Evolutionary conservation across 106 monocot species (phyloP).

Genomic region (Xerophyta viscosa): DNA sequence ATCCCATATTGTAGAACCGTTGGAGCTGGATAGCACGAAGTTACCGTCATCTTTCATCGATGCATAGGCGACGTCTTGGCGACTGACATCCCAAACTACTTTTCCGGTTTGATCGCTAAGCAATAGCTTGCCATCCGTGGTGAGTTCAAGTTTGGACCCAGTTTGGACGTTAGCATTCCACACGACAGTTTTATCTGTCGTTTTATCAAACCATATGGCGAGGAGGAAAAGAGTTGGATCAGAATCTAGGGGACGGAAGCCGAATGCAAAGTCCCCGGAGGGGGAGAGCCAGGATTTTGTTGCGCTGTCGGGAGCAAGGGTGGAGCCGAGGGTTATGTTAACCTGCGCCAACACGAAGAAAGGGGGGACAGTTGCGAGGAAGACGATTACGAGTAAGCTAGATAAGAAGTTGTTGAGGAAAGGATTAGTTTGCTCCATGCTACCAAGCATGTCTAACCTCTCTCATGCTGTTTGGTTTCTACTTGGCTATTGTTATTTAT

Average conservation of each 20-base stretch:
- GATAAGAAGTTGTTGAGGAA: too few relatives aligned
- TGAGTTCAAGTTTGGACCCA: constrained; percentile 3
- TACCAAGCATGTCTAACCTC: too few relatives aligned
- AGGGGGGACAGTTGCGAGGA: too few relatives aligned
- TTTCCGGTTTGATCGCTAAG: neutral
- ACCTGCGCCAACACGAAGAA: too few relatives aligned
- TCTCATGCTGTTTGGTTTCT: too few relatives aligned
- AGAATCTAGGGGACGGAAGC: constrained; percentile 20
- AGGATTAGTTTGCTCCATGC: too few relatives aligned
- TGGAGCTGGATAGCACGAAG: constrained; percentile 11
- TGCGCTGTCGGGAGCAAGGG: constrained; percentile 9
- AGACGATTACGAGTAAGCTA: too few relatives aligned
- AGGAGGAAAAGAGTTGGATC: constrained; percentile 26
- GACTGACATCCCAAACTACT: constrained; percentile 2
- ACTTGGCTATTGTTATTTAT: too few relatives aligned
- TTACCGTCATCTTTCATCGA: constrained; percentile 32
- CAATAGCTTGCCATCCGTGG: constrained; percentile 10
- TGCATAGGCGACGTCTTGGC: neutral
- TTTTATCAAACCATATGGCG: constrained; percentile 30
- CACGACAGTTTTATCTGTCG: constrained; percentile 17
- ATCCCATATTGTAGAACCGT: neutral
- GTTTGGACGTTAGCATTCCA: constrained; percentile 15
- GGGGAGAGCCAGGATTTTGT: constrained; percentile 21
- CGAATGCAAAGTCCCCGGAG: constrained; percentile 43
- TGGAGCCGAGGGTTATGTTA: constrained; percentile 23